Evolutionary conservation across 495 filamentous ascomycete species (phyloP), one percentile per base, ranked within the genome.

Genomic region (Neurospora sp.): DNA sequence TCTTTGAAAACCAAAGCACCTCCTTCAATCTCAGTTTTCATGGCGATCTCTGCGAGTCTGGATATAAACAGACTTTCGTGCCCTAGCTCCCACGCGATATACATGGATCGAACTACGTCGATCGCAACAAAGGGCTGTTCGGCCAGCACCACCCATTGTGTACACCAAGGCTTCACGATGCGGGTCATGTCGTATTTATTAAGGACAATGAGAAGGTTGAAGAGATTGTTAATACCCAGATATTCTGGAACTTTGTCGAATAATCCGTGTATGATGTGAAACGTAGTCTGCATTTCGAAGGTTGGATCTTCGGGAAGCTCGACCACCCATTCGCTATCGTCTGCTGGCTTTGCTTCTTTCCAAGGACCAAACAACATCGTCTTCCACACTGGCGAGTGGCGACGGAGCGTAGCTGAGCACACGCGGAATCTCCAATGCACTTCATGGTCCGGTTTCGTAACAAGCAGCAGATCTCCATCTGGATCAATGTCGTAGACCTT

Each of bases 221-320:
- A 53, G 0, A 53, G 6, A 10, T 1, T 12, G 9, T 22, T 1
- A 3, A 53, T 4, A 0, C 8, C 5, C 0, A 53, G 20, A 10
- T 3, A 1, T 27, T 22, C 20, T 9, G 45, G 45, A 5, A 22
- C 8, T 12, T 4, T 8, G 20, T 53, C 45, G n/a, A 53, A 8
- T 53, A 53, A 53, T 22, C 45, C 45, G 3, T 53, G 45, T 22
- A 12, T 12, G 5, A 53, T 53, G 20, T 53, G 1, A 12, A 53
- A 9, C n/a, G 45, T 8, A 53, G 1, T 12, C 9, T 22, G 45
- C 20, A 53, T 22, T 22, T 53, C 45, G 45, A 12, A 27, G 45
- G 45, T 20, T 1, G 45, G 45, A 53, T 82, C 80, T 0, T 82
- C 80, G 2, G 78, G 80, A 5, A 82, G 75, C 16, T 74, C 72